These are phyloP conservation scores for Xylariaceae sp. DNA, from an alignment of 2,329 filamentous ascomycete genomes.

Conservation along the genomic window DNA sequence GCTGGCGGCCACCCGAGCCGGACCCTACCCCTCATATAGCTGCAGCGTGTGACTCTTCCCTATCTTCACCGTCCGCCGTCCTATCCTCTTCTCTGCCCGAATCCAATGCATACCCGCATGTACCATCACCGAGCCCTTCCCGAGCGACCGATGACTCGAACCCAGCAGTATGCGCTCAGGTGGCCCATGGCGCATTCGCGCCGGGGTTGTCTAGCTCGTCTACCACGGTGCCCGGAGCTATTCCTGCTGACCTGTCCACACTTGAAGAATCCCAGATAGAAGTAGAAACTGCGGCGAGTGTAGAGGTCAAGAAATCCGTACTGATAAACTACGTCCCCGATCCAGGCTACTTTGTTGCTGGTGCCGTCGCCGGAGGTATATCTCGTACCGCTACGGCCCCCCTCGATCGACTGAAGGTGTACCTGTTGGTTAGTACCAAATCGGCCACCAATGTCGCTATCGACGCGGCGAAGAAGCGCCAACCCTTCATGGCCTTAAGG, in stretches of 20 bases:
- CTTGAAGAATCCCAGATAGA: slow-evolving; percentile 28
- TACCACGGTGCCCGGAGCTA: slow-evolving; percentile 18
- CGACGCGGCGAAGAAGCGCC: slow-evolving; percentile 64
- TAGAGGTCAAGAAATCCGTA: slow-evolving; percentile 41
- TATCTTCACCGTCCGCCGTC: slow-evolving; percentile 16
- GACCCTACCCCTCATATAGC: slow-evolving; percentile 3
- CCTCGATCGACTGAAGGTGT: slow-evolving; percentile 94
- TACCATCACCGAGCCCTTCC: slow-evolving; percentile 10
- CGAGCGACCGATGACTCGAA: slow-evolving; percentile 20
- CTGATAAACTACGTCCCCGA: slow-evolving; percentile 69
- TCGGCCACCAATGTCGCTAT: slow-evolving; percentile 51
- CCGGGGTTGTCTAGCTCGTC: slow-evolving; percentile 17
- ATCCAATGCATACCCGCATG: slow-evolving; percentile 14
- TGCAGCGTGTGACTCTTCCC: slow-evolving; percentile 12
- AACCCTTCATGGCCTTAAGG: slow-evolving; percentile 57
- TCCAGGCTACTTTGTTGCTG: slow-evolving; percentile 97
- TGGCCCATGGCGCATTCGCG: slow-evolving; percentile 10
- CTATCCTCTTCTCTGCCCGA: slow-evolving; percentile 16
- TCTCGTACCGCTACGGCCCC: slow-evolving; percentile 94
- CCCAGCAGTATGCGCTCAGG: slow-evolving; percentile 12
- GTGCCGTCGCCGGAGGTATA: slow-evolving; percentile 88
- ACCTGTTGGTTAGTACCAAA: slow-evolving; percentile 85
- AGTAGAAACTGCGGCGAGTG: slow-evolving; percentile 32
- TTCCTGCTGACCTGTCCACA: slow-evolving; percentile 21
- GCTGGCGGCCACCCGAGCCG: slow-evolving; percentile 34